These are phyloP conservation scores for Hydnum rufescens DNA, from an alignment of 768 basidiomycete genomes.

Conservation along the genomic window DNA sequence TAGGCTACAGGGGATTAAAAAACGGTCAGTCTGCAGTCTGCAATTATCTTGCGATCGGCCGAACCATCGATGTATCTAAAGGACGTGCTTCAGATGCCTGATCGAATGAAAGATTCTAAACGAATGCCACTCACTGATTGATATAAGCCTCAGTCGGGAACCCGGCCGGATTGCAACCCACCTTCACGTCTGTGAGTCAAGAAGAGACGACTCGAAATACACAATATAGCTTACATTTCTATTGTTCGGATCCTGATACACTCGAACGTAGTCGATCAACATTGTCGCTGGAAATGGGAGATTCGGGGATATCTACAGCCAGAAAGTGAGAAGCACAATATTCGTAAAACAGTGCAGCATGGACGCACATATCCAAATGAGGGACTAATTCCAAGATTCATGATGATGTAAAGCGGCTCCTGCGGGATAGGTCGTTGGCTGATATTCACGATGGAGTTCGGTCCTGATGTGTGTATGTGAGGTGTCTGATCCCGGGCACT, in stretches of 20 bases:
- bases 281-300: slow-evolving; percentile 55
- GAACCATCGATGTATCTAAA: background rate
- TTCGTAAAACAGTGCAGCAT: background rate
- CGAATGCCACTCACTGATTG: slow-evolving; percentile 24
- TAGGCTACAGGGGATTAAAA: slow-evolving; percentile 58
- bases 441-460: slow-evolving; percentile 42
- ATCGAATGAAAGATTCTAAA: background rate
- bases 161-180: slow-evolving; percentile 59
- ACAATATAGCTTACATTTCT: slow-evolving; percentile 30
- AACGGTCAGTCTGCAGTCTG: slow-evolving; percentile 11
- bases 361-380: slow-evolving; percentile 22
- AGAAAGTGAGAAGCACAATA: background rate
- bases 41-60: background rate
- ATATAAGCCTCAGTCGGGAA: slow-evolving; percentile 77
- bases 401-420: slow-evolving; percentile 79
- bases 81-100: background rate
- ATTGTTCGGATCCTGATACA: slow-evolving; percentile 57
- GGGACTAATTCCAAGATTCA: slow-evolving; percentile 49
- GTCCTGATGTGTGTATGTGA: slow-evolving; percentile 39
- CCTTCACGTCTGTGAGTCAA: background rate
- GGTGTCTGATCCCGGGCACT: slow-evolving; percentile 21
- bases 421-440: slow-evolving; percentile 49
- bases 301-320: slow-evolving; percentile 14
- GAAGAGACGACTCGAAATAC: background rate
- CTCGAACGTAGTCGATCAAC: slow-evolving; percentile 71